phyloP scores from a whole-genome alignment of 2,329 filamentous ascomycete genomes.

The Sporothrix protearum region DNA sequence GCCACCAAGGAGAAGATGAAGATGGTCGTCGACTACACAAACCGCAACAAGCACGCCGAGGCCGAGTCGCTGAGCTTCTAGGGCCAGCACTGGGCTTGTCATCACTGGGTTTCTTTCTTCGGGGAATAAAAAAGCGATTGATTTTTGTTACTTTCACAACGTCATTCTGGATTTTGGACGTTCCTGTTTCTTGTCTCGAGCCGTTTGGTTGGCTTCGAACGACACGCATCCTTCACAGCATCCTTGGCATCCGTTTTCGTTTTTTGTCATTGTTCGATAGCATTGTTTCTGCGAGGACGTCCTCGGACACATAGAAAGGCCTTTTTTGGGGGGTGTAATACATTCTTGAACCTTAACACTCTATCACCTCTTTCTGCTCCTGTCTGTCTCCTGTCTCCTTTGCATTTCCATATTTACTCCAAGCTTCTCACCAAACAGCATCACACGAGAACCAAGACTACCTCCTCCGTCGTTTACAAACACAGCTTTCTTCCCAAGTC shows the following conservation, averaged over 20 bases:
- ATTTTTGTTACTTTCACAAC: neutral
- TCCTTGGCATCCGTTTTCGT: no score
- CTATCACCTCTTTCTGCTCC: neutral
- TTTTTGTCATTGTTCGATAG: conserved; percentile 7
- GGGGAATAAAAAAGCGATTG: neutral
- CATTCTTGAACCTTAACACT: neutral
- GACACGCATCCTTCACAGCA: neutral
- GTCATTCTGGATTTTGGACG: neutral
- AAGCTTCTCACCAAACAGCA: neutral
- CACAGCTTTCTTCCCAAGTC: neutral
- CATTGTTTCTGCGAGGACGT: conserved; percentile 4
- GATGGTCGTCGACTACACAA: conserved; percentile 25
- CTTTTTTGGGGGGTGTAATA: neutral
- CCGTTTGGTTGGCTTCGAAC: neutral
- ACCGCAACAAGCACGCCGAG: conserved; percentile 16
- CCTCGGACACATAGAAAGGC: neutral
- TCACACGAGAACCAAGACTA: neutral
- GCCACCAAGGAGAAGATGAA: conserved; percentile 28
- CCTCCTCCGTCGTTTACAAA: neutral
- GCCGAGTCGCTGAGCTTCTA: conserved; percentile 21
- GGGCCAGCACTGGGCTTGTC: neutral
- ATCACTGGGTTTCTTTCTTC: neutral
- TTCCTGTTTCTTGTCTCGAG: neutral
- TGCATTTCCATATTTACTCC: neutral
- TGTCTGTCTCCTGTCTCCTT: neutral